Percentiles rank a stretch among this genome's conserved stretches.
phyloP scores from a whole-genome alignment of 345 rosid genomes.

The Populus simonii region DNA sequence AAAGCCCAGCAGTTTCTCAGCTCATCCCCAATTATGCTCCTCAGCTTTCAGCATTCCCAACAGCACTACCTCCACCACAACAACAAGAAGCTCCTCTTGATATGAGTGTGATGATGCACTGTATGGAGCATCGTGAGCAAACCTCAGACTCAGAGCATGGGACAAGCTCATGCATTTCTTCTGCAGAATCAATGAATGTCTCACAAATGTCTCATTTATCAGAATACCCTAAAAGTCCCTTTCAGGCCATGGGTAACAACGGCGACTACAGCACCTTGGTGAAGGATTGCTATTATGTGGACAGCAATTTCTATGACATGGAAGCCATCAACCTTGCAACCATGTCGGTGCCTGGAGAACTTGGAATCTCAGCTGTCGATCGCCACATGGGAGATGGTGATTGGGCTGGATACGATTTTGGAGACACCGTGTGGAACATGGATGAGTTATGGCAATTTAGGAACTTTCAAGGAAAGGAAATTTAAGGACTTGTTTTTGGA shows the following conservation, averaged over 20 bases:
- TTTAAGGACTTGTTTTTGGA: neutral
- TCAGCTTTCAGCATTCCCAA: neutral
- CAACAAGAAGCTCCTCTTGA: neutral
- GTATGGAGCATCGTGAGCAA: conserved; percentile 18
- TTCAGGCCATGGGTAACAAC: conserved; percentile 14
- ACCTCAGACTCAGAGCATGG: conserved; percentile 34
- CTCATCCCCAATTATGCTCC: neutral
- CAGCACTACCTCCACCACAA: conserved; percentile 7
- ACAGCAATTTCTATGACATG: conserved; percentile 24
- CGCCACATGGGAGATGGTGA: conserved; percentile 31
- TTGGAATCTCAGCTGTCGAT: conserved; percentile 16
- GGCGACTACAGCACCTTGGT: conserved; percentile 16
- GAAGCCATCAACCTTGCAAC: conserved; percentile 17
- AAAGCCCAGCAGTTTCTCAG: conserved; percentile 7
- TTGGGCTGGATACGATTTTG: conserved; percentile 42
- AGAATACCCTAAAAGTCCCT: conserved; percentile 21
- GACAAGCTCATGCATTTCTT: conserved; percentile 19
- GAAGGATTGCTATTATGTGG: conserved; percentile 16
- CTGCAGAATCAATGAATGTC: conserved; percentile 24
- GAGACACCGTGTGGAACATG: conserved; percentile 61
- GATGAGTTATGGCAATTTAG: conserved; percentile 74
- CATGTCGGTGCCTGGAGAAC: conserved; percentile 12
- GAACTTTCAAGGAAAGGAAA: conserved; percentile 19
- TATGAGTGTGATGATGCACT: neutral
- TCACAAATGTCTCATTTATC: conserved; percentile 19